A percentile compares a stretch with the other conserved stretches of the same genome.
Evolutionary conservation across 2,329 filamentous ascomycete genomes (phyloP).

Genomic region (Helotiales sp.): DNA sequence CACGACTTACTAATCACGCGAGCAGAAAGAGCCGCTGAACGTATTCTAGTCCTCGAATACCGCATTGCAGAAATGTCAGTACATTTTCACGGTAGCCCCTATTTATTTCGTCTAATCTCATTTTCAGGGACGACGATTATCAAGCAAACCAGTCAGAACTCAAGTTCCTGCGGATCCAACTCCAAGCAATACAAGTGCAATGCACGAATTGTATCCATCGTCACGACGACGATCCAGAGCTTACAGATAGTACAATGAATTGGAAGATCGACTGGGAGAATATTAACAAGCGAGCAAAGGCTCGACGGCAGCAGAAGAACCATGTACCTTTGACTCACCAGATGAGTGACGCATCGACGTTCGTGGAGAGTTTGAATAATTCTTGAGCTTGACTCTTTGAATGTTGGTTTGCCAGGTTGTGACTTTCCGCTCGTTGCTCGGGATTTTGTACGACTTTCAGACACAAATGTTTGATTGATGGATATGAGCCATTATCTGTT

Average conservation of each 20-base stretch:
- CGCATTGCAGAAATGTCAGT: constrained; percentile 62
- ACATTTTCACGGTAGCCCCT: neutral
- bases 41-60: constrained; percentile 64
- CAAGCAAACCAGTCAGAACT: constrained; percentile 64
- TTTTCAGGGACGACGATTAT: constrained; percentile 57
- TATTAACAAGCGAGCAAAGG: constrained; percentile 50
- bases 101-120: constrained; percentile 33
- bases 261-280: constrained; percentile 66
- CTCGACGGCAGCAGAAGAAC: constrained; percentile 34
- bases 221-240: constrained; percentile 60
- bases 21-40: constrained; percentile 60
- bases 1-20: constrained; percentile 63
- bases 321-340: constrained; percentile 10
- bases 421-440: neutral
- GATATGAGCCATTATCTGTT: neutral
- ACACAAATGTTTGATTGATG: neutral
- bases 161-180: constrained; percentile 63
- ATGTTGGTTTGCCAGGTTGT: neutral
- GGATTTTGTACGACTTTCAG: neutral
- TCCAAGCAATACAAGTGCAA: constrained; percentile 66
- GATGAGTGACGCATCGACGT: constrained; percentile 7
- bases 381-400: neutral
- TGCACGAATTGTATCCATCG: constrained; percentile 53
- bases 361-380: neutral
- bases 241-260: constrained; percentile 61